Conservation (phyloP, 257 asterid species). For the Ehretia macrophylla region DNA sequence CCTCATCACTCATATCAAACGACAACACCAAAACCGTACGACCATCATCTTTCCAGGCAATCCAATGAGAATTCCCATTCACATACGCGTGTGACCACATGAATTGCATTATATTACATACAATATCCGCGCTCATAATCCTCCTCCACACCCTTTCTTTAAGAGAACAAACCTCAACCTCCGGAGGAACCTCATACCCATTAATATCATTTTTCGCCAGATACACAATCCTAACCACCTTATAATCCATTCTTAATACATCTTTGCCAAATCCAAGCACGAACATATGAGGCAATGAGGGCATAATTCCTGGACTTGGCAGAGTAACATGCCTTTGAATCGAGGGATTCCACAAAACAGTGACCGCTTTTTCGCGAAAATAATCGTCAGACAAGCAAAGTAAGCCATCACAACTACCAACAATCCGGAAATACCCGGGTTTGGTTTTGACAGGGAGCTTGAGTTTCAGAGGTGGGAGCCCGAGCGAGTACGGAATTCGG, state of each 20-base stretch:
- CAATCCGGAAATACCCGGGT: slow-evolving; percentile 47
- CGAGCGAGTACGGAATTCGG: background rate
- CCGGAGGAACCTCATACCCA: slow-evolving; percentile 21
- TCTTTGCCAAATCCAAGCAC: slow-evolving; percentile 51
- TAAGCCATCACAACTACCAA: slow-evolving; percentile 57
- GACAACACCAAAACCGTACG: slow-evolving; percentile 27
- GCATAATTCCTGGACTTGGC: slow-evolving; percentile 31
- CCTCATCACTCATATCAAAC: slow-evolving; percentile 39
- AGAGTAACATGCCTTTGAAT: slow-evolving; percentile 26
- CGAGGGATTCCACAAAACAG: slow-evolving; percentile 53
- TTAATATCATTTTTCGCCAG: slow-evolving; percentile 10
- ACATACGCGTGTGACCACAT: slow-evolving; percentile 35
- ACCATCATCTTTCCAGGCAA: slow-evolving; percentile 17
- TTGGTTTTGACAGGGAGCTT: slow-evolving; percentile 30
- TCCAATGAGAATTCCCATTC: slow-evolving; percentile 47
- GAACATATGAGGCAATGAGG: slow-evolving; percentile 17
- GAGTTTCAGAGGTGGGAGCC: slow-evolving; percentile 20
- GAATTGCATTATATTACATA: slow-evolving; percentile 22
- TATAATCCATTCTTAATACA: slow-evolving; percentile 22
- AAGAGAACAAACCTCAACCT: slow-evolving; percentile 42
- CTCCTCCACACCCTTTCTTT: slow-evolving; percentile 38
- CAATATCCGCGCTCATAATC: slow-evolving; percentile 15
- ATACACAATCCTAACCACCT: slow-evolving; percentile 58
- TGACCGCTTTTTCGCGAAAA: slow-evolving; percentile 12
- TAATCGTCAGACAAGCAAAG: slow-evolving; percentile 48